Evolutionary conservation across 1,284 basidiomycete genomes (phyloP).

Genomic region (Heterobasidion occidentale): DNA sequence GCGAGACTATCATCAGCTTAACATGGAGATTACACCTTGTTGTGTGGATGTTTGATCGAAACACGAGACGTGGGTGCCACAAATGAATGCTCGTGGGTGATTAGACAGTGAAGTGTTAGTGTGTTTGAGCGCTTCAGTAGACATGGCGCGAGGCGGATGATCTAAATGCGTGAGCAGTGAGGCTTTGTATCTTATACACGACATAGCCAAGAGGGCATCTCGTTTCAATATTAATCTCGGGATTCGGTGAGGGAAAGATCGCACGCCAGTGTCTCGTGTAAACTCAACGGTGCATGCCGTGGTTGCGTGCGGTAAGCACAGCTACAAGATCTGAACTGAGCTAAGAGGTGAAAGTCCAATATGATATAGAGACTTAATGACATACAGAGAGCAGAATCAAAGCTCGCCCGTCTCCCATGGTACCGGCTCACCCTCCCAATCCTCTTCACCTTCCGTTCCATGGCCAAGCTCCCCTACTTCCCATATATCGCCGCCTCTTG

Average conservation of each 20-base stretch:
- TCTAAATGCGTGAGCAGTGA: neutral
- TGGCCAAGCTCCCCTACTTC: conserved; percentile 53
- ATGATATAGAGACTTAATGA: conserved; percentile 8
- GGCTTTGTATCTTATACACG: neutral
- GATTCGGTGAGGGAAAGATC: no score
- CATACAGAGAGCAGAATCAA: conserved; percentile 22
- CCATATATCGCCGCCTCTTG: conserved; percentile 67
- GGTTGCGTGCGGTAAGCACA: no score
- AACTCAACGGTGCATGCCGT: no score
- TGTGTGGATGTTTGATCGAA: conserved; percentile 1
- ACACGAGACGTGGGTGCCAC: neutral
- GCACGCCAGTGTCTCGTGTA: no score
- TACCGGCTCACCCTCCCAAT: conserved; percentile 76
- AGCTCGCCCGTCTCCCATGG: conserved; percentile 73
- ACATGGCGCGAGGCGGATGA: conserved; percentile 5
- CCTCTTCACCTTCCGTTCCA: conserved; percentile 48
- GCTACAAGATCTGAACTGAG: neutral
- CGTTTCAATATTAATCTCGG: neutral
- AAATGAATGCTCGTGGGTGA: neutral
- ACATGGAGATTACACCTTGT: neutral
- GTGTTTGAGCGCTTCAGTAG: conserved; percentile 2
- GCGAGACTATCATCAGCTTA: neutral
- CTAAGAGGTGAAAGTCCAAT: neutral
- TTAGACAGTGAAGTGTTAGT: conserved; percentile 3
- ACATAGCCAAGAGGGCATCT: neutral